Evolutionary conservation across 176 grass and related monocot species (phyloP), one percentile per base, ranked within the genome.

Genomic region (Typha latifolia): DNA sequence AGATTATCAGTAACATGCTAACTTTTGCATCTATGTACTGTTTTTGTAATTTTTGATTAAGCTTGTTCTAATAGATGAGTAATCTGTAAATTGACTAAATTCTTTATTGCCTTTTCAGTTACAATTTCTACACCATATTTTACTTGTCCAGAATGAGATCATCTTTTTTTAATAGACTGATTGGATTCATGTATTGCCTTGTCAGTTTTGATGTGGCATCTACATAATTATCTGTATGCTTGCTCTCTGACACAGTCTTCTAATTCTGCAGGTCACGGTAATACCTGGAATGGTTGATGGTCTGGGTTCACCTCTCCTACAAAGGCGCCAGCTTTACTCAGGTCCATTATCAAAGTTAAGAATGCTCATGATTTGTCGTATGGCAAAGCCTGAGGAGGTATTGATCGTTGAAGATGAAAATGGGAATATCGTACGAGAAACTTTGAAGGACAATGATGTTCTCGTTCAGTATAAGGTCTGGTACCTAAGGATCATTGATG

Each of bases 341-440:
- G 79, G 70, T 57, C 66, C 95, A 66, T 74, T 99, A 9, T 99
- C 95, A 15, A 99, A 99, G 49, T 72, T 99, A 84, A 81, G 95
- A 80, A 99, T 82, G 68, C 56, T 99, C 67, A 94, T 99, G 95
- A 99, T 94, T 70, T 99, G 89, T 69, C 83, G 89, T 29, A 99
- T 99, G 95, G 95, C 95, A 66, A 99, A 99, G 31, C 95, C 95
- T 27, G 95, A 99, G 78, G 95, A 99, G 80, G 89, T 99, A 66
- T 72, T 99, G 74, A 99, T 99, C 55, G 95, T 90, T 72, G 95
- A 99, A 73, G 95, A 99, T 61, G 95, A 99, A 77, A 99, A 99
- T 72, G 95, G 95, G 18, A 99, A 99, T 67, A 99, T 99, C 73
- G 95, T 99, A 52, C 90, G 95, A 27, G 95, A 99, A 82, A 99